Percentiles rank a stretch among this genome's conserved stretches.
These are phyloP conservation scores for Leccinum broughii DNA, from an alignment of 768 basidiomycete species.

Conservation along the genomic window DNA sequence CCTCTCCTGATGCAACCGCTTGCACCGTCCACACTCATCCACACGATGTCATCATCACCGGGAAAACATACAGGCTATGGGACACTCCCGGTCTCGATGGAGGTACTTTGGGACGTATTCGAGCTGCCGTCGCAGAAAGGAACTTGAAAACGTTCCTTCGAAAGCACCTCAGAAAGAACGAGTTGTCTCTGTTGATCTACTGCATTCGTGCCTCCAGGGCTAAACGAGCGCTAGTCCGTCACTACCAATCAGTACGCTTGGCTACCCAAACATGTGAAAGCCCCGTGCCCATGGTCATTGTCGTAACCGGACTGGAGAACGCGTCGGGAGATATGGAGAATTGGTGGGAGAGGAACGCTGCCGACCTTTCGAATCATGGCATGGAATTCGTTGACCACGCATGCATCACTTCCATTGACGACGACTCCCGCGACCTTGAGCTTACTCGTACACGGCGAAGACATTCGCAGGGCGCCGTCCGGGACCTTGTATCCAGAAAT, in stretches of 20 bases:
- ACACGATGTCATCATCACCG: slow-evolving; percentile 28
- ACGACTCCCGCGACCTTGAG: slow-evolving; percentile 19
- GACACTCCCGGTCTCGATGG: slow-evolving; percentile 40
- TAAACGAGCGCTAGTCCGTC: slow-evolving; percentile 38
- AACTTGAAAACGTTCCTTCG: slow-evolving; percentile 35
- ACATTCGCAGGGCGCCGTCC: slow-evolving; percentile 25
- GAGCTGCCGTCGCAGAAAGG: slow-evolving; percentile 25
- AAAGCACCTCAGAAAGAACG: slow-evolving; percentile 33
- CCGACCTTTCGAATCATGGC: slow-evolving; percentile 16
- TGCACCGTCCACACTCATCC: slow-evolving; percentile 35
- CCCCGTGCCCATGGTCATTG: slow-evolving; percentile 37
- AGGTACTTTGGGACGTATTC: slow-evolving; percentile 25
- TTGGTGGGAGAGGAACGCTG: slow-evolving; percentile 35
- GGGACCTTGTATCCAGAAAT: slow-evolving; percentile 26
- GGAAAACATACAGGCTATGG: slow-evolving; percentile 26
- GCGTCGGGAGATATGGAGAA: slow-evolving; percentile 33
- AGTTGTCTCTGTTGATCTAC: slow-evolving; percentile 42
- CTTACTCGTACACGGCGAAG: slow-evolving; percentile 20
- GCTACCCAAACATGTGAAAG: slow-evolving; percentile 29
- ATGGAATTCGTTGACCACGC: slow-evolving; percentile 34
- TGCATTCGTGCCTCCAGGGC: slow-evolving; percentile 42
- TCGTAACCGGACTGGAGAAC: slow-evolving; percentile 43
- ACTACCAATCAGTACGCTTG: slow-evolving; percentile 37
- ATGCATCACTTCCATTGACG: slow-evolving; percentile 34
- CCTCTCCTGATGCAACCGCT: too few relatives aligned